Evolutionary conservation across 2,329 filamentous ascomycete genomes (phyloP), one percentile per base, ranked within the genome.

Genomic region (Fusarium lateritium): DNA sequence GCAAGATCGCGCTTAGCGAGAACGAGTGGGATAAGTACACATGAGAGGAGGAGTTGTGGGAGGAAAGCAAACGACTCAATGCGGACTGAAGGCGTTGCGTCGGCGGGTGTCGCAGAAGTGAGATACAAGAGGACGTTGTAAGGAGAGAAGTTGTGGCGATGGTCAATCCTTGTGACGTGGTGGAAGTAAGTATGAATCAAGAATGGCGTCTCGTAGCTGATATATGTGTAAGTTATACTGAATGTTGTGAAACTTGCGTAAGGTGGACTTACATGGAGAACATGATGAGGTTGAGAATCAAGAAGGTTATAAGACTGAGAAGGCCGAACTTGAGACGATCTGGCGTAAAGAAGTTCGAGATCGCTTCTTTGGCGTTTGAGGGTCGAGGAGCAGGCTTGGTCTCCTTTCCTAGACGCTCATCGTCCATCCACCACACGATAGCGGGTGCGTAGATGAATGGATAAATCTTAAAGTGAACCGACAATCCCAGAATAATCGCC

Each of bases 381-480:
- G 64, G 56, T 5, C 58, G 46, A 15, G 40, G 47, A 21, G 38
- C 11, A 14, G 40, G 4, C 6, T 65, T 67, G 22, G 47, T 31
- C 33, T 26, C 8, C 19, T 67, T 70, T 10, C 75, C 72, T 60
- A 87, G 78, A 26, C 78, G 79, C 67, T 86, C 84, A 4, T 81
- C 81, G 70, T 93, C 92, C 82, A 95, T 88, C 91, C 91, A 94
- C 91, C 91, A 94, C 7, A 94, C 79, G 42, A 96, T 90, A 5
- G 91, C 90, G 0, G 91, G 88, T 3, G 93, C 95, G 79, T 99
- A 99, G 63, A 99, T 93, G 79, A 98, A 97, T 0, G 96, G 96
- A 75, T 99, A 99, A 65, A 99, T 98, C 85, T 99, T 99, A 82
- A 99, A 97, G 81, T 99, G 96, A 26, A 98, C 94, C 2, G 89